Percentiles rank a stretch among this genome's conserved stretches.
phyloP scores from a whole-genome alignment of 1,139 yeast species.

The Geotrichum restrictum region DNA sequence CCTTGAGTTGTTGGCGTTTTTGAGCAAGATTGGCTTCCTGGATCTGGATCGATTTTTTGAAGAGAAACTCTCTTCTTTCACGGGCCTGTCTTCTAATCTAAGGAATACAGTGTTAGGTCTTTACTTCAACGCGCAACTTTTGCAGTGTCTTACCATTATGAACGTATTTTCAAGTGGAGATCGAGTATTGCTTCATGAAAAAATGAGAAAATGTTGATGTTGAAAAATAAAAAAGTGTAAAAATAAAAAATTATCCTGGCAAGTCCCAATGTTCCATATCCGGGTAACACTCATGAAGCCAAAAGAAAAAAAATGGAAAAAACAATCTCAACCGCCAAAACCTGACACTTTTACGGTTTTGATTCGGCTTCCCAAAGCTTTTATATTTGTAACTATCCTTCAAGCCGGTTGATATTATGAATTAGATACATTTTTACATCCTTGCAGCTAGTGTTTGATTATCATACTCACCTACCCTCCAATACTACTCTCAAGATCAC shows the following conservation, averaged over 20 bases:
- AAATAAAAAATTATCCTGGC: neutral
- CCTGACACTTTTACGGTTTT: neutral
- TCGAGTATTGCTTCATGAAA: too few relatives aligned
- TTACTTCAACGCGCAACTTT: too few relatives aligned
- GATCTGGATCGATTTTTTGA: slow-evolving; percentile 79
- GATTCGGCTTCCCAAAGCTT: too few relatives aligned
- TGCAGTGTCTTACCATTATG: too few relatives aligned
- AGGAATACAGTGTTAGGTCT: neutral
- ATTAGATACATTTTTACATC: neutral
- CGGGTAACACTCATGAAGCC: too few relatives aligned
- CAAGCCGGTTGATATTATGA: neutral
- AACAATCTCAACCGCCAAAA: neutral
- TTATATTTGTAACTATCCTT: neutral
- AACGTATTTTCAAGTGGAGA: too few relatives aligned
- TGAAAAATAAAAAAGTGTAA: neutral
- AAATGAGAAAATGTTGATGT: too few relatives aligned
- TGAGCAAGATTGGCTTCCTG: slow-evolving; percentile 85
- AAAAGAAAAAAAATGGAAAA: neutral
- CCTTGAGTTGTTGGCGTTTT: slow-evolving; percentile 79
- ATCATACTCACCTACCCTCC: neutral
- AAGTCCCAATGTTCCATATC: neutral
- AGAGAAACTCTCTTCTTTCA: slow-evolving; percentile 89
- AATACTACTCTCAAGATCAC: neutral
- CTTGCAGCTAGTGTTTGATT: neutral
- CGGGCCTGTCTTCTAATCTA: slow-evolving; percentile 87